phyloP scores from a whole-genome alignment of 345 rosid species.

The Heritiera fomes region DNA sequence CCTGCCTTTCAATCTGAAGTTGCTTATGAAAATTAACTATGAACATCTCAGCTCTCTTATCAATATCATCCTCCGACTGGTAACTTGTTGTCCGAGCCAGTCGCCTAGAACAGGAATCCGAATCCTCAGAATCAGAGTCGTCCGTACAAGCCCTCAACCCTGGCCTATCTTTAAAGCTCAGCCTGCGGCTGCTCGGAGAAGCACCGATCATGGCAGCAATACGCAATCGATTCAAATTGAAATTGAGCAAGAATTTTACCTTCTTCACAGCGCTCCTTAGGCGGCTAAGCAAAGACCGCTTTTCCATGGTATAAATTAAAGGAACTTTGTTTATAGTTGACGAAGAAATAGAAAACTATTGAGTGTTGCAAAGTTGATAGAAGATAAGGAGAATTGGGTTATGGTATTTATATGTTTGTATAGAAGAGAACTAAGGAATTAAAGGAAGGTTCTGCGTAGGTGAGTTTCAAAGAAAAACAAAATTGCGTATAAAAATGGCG shows the following conservation, averaged over 20 bases:
- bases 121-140: constrained; percentile 10
- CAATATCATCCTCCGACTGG: constrained; percentile 64
- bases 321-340: background rate
- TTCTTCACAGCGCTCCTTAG: constrained; percentile 69
- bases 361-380: background rate
- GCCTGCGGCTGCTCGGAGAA: constrained; percentile 33
- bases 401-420: background rate
- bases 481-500: constrained; percentile 15
- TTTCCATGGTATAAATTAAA: constrained; percentile 12
- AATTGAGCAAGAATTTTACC: constrained; percentile 53
- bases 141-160: constrained; percentile 50
- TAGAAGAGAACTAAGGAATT: background rate
- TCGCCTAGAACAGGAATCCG: constrained; percentile 22
- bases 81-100: constrained; percentile 50
- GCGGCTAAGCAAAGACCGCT: constrained; percentile 49
- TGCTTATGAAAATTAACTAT: constrained; percentile 75
- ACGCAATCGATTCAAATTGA: constrained; percentile 52
- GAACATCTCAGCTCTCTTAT: constrained; percentile 69
- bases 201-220: constrained; percentile 47
- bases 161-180: constrained; percentile 65
- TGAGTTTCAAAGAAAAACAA: background rate
- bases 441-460: constrained; percentile 16
- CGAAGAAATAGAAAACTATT: background rate
- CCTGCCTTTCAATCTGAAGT: constrained; percentile 80
- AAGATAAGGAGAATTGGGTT: background rate